Evolutionary conservation across 305 asterid genomes (phyloP).

Genomic region (Solanum hybrid): DNA sequence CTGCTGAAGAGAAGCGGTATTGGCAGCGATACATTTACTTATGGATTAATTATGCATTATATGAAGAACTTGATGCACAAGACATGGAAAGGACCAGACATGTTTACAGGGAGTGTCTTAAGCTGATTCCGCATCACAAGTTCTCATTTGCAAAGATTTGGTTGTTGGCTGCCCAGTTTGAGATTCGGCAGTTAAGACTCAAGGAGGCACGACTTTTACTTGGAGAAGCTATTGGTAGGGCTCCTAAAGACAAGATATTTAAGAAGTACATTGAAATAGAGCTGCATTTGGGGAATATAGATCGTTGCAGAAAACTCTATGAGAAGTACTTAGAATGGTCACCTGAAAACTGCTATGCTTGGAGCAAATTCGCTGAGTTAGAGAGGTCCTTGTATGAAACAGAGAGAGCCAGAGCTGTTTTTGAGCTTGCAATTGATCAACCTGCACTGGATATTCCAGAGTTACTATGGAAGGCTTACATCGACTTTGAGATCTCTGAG

Average conservation of each 20-base stretch:
- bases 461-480: constrained; percentile 90
- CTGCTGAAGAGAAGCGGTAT: not conserved
- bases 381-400: constrained; percentile 58
- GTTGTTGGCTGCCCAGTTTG: constrained; percentile 69
- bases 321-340: constrained; percentile 65
- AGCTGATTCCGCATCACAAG: constrained; percentile 38
- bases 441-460: constrained; percentile 80
- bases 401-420: constrained; percentile 59
- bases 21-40: not conserved
- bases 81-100: not conserved
- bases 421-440: constrained; percentile 78
- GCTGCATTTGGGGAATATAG: constrained; percentile 54
- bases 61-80: not conserved
- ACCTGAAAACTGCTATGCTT: constrained; percentile 58
- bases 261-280: constrained; percentile 60
- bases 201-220: constrained; percentile 40
- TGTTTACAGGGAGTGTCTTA: constrained; percentile 23
- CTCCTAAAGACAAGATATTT: constrained; percentile 75
- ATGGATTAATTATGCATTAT: constrained; percentile 5
- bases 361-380: constrained; percentile 62
- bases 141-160: constrained; percentile 61
- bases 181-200: constrained; percentile 39
- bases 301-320: constrained; percentile 49
- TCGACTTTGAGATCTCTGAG: constrained; percentile 85
- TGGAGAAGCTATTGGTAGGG: constrained; percentile 53